Evolutionary conservation across 208 protist genomes (phyloP), one percentile per base, ranked within the genome.

Genomic region (Leishmania braziliensis): DNA sequence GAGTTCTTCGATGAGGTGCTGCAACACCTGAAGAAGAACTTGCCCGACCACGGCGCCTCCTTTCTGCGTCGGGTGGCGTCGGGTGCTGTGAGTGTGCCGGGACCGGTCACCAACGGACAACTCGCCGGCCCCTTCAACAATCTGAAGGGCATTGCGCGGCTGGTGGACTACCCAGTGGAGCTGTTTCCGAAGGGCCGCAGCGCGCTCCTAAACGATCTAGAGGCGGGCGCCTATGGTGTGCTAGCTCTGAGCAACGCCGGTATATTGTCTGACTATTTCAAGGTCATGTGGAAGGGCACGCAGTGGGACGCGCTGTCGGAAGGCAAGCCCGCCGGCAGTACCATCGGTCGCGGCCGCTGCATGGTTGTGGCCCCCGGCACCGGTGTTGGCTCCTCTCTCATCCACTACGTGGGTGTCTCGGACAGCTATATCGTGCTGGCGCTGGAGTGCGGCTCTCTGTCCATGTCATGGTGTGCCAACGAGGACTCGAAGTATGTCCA

Each of bases 41-140:
- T 82, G 46, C 50, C 77, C 18, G 69, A 85, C 63, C 54, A 77
- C 23, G 79, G 36, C 8, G 48, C 82, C n/a, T 6, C 80, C 53
- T 79, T 93, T 26, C 54, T 92, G 16, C 39, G 63, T 6, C 89
- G 90, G 48, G 84, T 95, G 69, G 74, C 48, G n/a, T 88, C 84
- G 5, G 90, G 89, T 29, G 86, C 85, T 6, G 51, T 95, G 53
- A 91, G 85, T 62, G 82, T 95, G 68, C 92, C 92, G 36, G 92
- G 92, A 1, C 92, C 92, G 5, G 85, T 93, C 26, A 89, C 75
- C 26, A 87, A 85, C 66, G 88, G 87, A 36, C 66, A 69, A 51
- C 75, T 91, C 5, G 92, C 79, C 18, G 92, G 92, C 0, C 92
- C 92, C 3, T 94, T 95, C 80, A 94, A 91, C 83, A 92, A 92